Evolutionary conservation across 106 monocot species (phyloP).

Genomic region (Allium fistulosum): DNA sequence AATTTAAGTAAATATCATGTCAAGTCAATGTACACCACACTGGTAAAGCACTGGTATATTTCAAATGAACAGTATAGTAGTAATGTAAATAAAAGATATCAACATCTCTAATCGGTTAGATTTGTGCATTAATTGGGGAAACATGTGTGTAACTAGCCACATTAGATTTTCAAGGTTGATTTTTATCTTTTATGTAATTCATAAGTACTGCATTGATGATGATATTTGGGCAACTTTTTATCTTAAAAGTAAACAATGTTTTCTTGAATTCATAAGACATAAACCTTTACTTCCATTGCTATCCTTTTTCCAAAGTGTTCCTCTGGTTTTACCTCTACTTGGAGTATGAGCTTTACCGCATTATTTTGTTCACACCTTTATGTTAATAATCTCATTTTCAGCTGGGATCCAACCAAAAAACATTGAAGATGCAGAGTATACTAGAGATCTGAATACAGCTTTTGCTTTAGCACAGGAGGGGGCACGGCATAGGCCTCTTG

Average conservation of each 20-base stretch:
- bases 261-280: background rate
- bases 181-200: too few relatives aligned
- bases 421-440: background rate
- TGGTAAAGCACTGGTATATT: too few relatives aligned
- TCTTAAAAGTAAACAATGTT: background rate
- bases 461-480: background rate
- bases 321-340: background rate
- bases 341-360: background rate
- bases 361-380: background rate
- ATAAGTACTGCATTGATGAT: background rate
- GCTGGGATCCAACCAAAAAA: background rate
- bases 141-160: too few relatives aligned
- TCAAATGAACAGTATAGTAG: too few relatives aligned
- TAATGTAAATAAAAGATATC: too few relatives aligned
- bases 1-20: too few relatives aligned
- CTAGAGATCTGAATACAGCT: conserved; percentile 1
- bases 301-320: background rate
- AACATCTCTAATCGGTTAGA: too few relatives aligned
- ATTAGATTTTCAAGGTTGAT: too few relatives aligned
- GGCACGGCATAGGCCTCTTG: too few relatives aligned
- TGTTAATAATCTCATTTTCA: background rate
- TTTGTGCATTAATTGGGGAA: too few relatives aligned
- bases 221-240: background rate
- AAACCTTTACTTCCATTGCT: background rate
- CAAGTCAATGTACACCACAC: too few relatives aligned